Conservation (phyloP, 2,329 filamentous ascomycete genomes). For the Ascochyta lentis region DNA sequence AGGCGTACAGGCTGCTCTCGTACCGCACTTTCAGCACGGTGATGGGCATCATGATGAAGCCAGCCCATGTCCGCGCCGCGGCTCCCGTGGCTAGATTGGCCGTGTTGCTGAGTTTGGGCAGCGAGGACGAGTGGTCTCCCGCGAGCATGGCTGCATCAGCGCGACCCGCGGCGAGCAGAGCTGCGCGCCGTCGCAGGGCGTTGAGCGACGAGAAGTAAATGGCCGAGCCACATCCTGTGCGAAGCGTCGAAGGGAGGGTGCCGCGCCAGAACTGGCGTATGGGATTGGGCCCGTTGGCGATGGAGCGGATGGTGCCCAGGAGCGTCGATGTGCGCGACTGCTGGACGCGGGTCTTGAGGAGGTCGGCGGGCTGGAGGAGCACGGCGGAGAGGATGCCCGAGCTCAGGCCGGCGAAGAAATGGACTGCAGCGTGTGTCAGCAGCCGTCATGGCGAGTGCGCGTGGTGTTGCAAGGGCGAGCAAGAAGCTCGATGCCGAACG, state of each 20-base stretch:
- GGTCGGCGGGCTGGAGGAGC: slow-evolving; percentile 90
- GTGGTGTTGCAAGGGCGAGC: background rate
- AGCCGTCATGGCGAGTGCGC: background rate
- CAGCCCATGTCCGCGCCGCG: slow-evolving; percentile 81
- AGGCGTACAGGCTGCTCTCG: slow-evolving; percentile 85
- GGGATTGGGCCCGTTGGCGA: slow-evolving; percentile 70
- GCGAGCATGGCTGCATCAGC: slow-evolving; percentile 19
- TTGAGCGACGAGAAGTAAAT: slow-evolving; percentile 94
- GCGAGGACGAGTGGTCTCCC: slow-evolving; percentile 65
- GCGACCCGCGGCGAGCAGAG: slow-evolving; percentile 28
- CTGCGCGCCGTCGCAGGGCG: slow-evolving; percentile 74
- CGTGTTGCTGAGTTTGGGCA: slow-evolving; percentile 82
- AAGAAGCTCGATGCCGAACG: slow-evolving; percentile 5
- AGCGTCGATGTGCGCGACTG: slow-evolving; percentile 78
- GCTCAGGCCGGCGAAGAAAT: slow-evolving; percentile 86
- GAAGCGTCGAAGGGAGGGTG: slow-evolving; percentile 87
- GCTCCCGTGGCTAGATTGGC: slow-evolving; percentile 88
- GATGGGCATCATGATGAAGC: slow-evolving; percentile 91
- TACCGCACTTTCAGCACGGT: slow-evolving; percentile 97
- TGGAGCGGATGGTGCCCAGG: slow-evolving; percentile 69
- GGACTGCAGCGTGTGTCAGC: slow-evolving; percentile 54
- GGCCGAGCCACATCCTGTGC: slow-evolving; percentile 90
- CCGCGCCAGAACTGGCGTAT: slow-evolving; percentile 87
- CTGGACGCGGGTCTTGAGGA: slow-evolving; percentile 95
- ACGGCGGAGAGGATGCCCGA: slow-evolving; percentile 89